phyloP scores from a whole-genome alignment of 2,329 filamentous ascomycete genomes.

The Chrysoporthe austroafricana region DNA sequence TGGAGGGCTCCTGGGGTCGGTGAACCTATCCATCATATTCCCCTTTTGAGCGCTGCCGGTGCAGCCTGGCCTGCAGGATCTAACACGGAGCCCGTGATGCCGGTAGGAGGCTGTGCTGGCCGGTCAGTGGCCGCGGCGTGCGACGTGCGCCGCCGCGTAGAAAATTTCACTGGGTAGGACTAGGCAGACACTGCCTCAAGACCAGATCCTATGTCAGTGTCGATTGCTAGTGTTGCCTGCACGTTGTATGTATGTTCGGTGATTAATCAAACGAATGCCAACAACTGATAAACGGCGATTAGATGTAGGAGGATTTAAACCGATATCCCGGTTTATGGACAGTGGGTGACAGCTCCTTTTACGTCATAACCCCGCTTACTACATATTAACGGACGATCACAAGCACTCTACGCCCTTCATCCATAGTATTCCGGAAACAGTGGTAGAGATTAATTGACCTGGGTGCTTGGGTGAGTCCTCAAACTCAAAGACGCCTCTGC shows the following conservation, averaged over 20 bases:
- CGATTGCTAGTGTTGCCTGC: not conserved
- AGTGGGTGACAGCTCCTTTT: not conserved
- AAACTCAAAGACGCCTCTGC: too few relatives aligned
- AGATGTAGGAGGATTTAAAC: not conserved
- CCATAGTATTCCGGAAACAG: not conserved
- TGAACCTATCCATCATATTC: not conserved
- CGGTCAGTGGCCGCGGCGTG: not conserved
- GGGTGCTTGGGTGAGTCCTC: too few relatives aligned
- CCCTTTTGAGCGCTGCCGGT: not conserved
- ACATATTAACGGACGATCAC: constrained; percentile 8
- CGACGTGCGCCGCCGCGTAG: not conserved
- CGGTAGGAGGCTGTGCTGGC: not conserved
- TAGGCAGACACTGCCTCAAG: not conserved
- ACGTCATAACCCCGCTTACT: not conserved
- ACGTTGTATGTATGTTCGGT: not conserved
- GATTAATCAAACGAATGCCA: not conserved
- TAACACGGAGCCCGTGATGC: not conserved
- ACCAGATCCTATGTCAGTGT: not conserved
- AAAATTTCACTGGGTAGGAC: not conserved
- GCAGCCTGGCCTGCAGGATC: not conserved
- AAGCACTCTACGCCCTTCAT: not conserved
- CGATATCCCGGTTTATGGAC: not conserved
- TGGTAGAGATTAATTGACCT: too few relatives aligned
- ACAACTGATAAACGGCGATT: not conserved
- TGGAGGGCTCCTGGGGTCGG: not conserved